Evolutionary conservation across 108 stramenopile genomes (phyloP), one percentile per base, ranked within the genome.

Genomic region (Aureococcus anophagefferens): DNA sequence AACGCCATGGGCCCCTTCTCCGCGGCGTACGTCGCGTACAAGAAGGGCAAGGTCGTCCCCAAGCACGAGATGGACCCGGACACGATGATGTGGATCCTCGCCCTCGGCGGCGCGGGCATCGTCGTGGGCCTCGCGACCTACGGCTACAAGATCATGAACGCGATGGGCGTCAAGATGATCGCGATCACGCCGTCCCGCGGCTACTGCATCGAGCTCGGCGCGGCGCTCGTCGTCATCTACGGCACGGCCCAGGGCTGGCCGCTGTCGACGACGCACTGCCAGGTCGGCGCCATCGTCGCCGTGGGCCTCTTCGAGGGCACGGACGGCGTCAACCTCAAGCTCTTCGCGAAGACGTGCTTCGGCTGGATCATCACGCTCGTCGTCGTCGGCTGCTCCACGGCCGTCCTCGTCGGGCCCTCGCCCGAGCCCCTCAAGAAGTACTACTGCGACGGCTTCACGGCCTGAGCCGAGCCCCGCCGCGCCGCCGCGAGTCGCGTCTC

Each of bases 1-100:
- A 90, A 89, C 63, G 68, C 87, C 28, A 84, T 89, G 73, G 88
- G 83, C 34, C 88, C 88, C 32, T 65, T 89, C 35, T 76, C 85
- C 63, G 89, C 83, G 1, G 77, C 88, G 35, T 66, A 84, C 62
- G 34, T 69, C 0, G 84, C 88, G 36, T 89, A 87, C 72, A 45
- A 76, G 30, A 72, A 69, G 35, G 84, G 84, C 5, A 64, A 63
- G 5, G 29, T 81, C 14, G 59, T 65, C n/a, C 35, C 66, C 4
- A 74, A 83, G 45, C 35, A 80, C 28, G 32, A 16, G 11, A 36
- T 63, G 45, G 15, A 13, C 36, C 67, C 66, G 34, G 88, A 86
- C 87, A 64, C 87, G n/a, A 72, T 88, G 30, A 67, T 68, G 34
- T 89, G 89, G 89, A 66, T 89, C 29, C 74, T 89, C 31, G 85